These are phyloP conservation scores for Solanum neorickii DNA, from an alignment of 257 asterid genomes.

Conservation along the genomic window DNA sequence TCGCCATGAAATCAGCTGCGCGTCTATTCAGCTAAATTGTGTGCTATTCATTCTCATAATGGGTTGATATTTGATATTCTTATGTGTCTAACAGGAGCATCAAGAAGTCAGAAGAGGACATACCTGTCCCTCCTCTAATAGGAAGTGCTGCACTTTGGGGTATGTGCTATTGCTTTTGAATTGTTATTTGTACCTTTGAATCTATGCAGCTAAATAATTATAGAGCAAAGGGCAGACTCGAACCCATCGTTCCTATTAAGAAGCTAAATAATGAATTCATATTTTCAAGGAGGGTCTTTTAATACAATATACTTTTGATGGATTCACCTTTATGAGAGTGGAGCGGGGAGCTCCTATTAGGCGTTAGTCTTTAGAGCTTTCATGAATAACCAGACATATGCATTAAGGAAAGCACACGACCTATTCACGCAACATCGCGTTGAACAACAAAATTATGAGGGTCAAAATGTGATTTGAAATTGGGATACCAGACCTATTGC, in stretches of 20 bases:
- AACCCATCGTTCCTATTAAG: not conserved
- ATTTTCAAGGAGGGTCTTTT: not conserved
- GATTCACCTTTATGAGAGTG: not conserved
- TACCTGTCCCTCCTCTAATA: constrained; percentile 83
- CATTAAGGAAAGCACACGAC: not conserved
- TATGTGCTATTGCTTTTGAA: constrained; percentile 16
- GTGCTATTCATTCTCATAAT: not conserved
- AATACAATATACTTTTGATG: not conserved
- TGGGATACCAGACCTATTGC: not conserved
- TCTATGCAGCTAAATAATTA: not conserved
- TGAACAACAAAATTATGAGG: not conserved
- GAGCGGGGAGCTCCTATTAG: not conserved
- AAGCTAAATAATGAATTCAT: not conserved
- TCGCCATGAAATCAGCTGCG: not conserved
- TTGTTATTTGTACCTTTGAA: not conserved
- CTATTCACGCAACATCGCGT: not conserved
- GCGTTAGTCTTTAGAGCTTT: not conserved
- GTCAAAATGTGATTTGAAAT: not conserved
- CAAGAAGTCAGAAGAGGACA: constrained; percentile 75
- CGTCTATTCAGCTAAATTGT: not conserved
- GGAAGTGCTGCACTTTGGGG: constrained; percentile 95
- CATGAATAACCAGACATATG: not conserved
- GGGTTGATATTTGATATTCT: not conserved
- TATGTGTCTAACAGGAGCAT: constrained; percentile 48
- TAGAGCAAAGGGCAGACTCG: not conserved